These are phyloP conservation scores for Dacryopinax spathularia DNA, from an alignment of 768 basidiomycete species.

Conservation along the genomic window DNA sequence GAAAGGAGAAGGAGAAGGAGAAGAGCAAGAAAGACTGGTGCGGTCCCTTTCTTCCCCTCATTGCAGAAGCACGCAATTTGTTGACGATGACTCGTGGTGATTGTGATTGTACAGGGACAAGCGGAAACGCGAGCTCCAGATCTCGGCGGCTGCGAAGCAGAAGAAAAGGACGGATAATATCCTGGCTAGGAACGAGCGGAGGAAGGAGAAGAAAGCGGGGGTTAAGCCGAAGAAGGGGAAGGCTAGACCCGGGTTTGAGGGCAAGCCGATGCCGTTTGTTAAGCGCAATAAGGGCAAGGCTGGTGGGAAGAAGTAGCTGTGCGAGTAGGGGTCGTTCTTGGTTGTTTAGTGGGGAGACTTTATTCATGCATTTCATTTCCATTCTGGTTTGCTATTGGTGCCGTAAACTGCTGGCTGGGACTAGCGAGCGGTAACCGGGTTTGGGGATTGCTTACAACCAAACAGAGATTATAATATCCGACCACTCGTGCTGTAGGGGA, in stretches of 20 bases:
- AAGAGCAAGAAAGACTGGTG: conserved; percentile 81
- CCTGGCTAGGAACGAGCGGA: conserved; percentile 65
- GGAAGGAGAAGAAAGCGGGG: conserved; percentile 45
- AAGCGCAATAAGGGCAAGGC: conserved; percentile 33
- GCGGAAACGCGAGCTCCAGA: conserved; percentile 61
- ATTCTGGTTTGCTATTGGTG: too few species aligned
- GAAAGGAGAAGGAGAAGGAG: conserved; percentile 76
- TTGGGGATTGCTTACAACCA: too few species aligned
- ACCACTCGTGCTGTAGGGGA: too few species aligned
- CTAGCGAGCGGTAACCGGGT: too few species aligned
- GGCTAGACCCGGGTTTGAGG: conserved; percentile 76
- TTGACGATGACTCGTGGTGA: background rate
- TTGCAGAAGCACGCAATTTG: too few species aligned
- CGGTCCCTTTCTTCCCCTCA: conserved; percentile 23
- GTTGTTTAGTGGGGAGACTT: too few species aligned
- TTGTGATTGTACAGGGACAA: conserved; percentile 48
- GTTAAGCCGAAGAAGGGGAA: conserved; percentile 37
- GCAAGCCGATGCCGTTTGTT: conserved; percentile 48
- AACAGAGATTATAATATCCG: too few species aligned
- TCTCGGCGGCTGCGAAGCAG: conserved; percentile 68
- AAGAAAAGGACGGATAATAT: conserved; percentile 89
- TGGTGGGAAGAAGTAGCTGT: background rate
- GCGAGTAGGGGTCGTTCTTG: too few species aligned
- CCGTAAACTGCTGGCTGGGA: too few species aligned
- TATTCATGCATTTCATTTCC: too few species aligned